Base-by-base conservation (phyloP, 495 filamentous ascomycete species). In the Aspergillus carlsbadensis region DNA sequence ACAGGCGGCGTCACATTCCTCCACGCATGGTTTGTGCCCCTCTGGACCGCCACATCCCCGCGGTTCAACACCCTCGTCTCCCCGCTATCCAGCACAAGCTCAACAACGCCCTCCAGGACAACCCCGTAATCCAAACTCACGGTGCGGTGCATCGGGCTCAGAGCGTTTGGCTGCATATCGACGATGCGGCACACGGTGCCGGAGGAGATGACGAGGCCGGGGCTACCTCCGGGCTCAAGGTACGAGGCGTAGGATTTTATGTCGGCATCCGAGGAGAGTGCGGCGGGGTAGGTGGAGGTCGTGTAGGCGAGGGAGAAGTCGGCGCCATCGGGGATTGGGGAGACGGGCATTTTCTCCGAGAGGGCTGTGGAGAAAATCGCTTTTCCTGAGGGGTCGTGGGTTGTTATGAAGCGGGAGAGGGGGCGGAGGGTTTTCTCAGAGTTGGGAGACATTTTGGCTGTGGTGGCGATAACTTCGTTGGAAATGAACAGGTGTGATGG, bases 81-180 rank as follows among this genome's bases (percentile, higher is more conserved):
- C 5, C 75, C 78, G 0, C 81, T 80, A 68, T 90, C 86, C 41
- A 74, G 84, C 80, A 88, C 83, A 65, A 91, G 87, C 68, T 92
- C 87, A 42, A 91, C 62, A 61, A 81, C 71, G 0, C 89, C 88
- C 64, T 91, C 87, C 6, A 93, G 54, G 24, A 92, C 81, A 56
- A 91, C 79, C 4, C 87, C 88, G 54, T 88, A 91, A 60, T 92
- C 89, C 2, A 92, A 62, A 1, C 77, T 82, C 56, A 85, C 78
- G 1, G 90, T 91, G 1, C 88, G 78, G 63, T 92, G 90, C 87
- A 92, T 77, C 1, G 71, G 59, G 80, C 48, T 88, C 78, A 68
- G 81, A 71, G 60, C 77, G 74, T 39, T 82, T 75, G 74, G 91
- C 70, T 29, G 87, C 72, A 78, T 88, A 80, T 69, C 89, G 62